Evolutionary conservation across 23 red algal genomes (phyloP), one percentile per base, ranked within the genome.

Genomic region (Agarophyton chilense): DNA sequence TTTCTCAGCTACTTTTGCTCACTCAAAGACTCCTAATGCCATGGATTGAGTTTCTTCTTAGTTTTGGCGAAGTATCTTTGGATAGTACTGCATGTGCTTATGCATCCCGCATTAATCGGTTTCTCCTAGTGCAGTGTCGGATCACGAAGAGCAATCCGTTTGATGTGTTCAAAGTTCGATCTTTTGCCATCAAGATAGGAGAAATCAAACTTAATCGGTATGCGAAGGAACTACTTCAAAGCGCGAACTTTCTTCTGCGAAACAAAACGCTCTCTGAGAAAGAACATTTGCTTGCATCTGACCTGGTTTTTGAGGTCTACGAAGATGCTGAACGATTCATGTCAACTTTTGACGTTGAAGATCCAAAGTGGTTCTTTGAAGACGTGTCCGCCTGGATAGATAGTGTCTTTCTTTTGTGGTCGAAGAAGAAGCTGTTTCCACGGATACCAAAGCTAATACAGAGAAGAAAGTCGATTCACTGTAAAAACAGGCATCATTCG

Each of bases 361-460:
- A 89, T 61, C 72, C 67, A 36, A 55, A 64, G 26, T 89, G 85
- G 85, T 64, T 89, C 13, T 57, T 40, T 21, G 85, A 89, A 58
- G 85, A 89, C 56, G 71, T 89, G 1, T 89, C 85, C 21, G 52
- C 73, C 18, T 89, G 85, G 85, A 62, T 89, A 58, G 85, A 89
- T 71, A 66, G 75, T 64, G 67, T 79, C 0, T 49, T 55, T 35
- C 51, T 78, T 67, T 44, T 78, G 18, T 89, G 85, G 85, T 89
- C 73, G 6, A 89, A 19, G 49, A 49, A 58, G 8, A 78, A 55
- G 13, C 24, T 58, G 25, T 56, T 80, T 52, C 54, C 77, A 11
- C 18, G 29, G 33, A 26, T 89, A 45, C 85, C 68, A 21, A 44
- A 49, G 33, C 45, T 89, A 12, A 29, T 86, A 28, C 58, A 70